Base-by-base conservation (phyloP, 192 early-diverging fungal genomes). In the Thoreauomyces humboldtii region DNA sequence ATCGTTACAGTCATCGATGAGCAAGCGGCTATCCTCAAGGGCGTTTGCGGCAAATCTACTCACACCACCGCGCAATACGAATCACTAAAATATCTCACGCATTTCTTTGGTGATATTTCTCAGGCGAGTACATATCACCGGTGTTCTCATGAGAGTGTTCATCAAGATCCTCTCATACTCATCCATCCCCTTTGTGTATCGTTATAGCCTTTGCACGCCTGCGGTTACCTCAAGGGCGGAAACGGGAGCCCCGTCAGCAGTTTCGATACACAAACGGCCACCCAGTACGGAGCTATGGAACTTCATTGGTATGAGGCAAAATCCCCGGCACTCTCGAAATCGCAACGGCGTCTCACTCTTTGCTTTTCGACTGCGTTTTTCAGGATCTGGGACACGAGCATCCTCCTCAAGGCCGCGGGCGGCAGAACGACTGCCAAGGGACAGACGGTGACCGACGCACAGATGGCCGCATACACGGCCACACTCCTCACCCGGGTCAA, bases 201-300 rank as follows among this genome's bases (percentile, higher is more conserved):
- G n/a, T n/a, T n/a, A 14, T 28, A 57, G 28, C 75, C 75, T n/a
- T 62, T 77, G n/a, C 75, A 77, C 56, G 63, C 53, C 36, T 76
- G 74, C 38, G 70, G 65, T 7, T 41, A 44, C 36, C 3, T 24
- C 11, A 15, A 9, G 6, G 74, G 74, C 24, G 74, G 69, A 17
- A 76, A 76, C 70, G 65, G 65, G 44, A 25, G 50, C 19, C 1
- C 2, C 1, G 51, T 69, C 24, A 43, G 12, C 12, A 2, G 19
- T 19, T 60, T 60, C 41, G 59, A 60, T 19, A 27, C 4, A 4
- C 59, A 60, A 31, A 25, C 7, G 14, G 35, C 31, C 12, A 7
- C 55, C 31, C 29, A 9, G 32, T 60, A 46, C 19, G 59, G 59
- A 9, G 12, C 11, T 31, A 2, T 42, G 25, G 7, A 60, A 29